These are phyloP conservation scores for Penstemon barbatus DNA, from an alignment of 257 asterid genomes.

Conservation along the genomic window DNA sequence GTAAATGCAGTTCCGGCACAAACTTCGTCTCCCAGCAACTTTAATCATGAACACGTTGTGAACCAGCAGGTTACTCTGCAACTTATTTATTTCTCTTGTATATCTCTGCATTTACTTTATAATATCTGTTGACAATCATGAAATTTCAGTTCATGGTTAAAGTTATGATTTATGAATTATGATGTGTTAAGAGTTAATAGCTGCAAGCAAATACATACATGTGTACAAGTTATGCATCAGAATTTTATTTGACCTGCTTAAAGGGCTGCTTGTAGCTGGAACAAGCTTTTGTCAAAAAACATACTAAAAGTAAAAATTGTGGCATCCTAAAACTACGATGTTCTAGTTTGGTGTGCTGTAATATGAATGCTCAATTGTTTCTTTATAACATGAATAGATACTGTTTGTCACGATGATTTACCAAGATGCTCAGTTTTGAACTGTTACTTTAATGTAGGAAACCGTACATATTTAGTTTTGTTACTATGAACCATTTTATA, in stretches of 20 bases:
- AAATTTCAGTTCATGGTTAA: constrained; percentile 3
- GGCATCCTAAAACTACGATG: background rate
- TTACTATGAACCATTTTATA: background rate
- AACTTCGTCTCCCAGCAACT: constrained; percentile 38
- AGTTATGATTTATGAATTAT: constrained; percentile 8
- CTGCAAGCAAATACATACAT: constrained; percentile 26
- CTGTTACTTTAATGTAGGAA: background rate
- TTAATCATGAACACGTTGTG: constrained; percentile 40
- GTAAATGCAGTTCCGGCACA: constrained; percentile 41
- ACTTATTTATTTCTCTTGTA: constrained; percentile 30
- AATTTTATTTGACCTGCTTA: constrained; percentile 23
- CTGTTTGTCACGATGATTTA: too few relatives aligned
- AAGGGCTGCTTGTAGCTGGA: constrained; percentile 30
- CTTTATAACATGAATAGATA: too few relatives aligned
- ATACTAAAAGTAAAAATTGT: constrained; percentile 10
- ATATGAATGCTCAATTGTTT: background rate
- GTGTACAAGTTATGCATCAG: constrained; percentile 16
- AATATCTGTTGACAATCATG: constrained; percentile 3
- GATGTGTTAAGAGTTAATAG: constrained; percentile 7
- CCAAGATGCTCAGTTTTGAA: background rate
- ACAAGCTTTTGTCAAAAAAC: constrained; percentile 31
- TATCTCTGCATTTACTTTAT: constrained; percentile 10
- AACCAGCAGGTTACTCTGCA: constrained; percentile 50
- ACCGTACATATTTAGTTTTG: background rate
- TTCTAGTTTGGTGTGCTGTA: background rate